phyloP scores from a whole-genome alignment of 2,329 filamentous ascomycete species.

The Alternaria triticimaculans region DNA sequence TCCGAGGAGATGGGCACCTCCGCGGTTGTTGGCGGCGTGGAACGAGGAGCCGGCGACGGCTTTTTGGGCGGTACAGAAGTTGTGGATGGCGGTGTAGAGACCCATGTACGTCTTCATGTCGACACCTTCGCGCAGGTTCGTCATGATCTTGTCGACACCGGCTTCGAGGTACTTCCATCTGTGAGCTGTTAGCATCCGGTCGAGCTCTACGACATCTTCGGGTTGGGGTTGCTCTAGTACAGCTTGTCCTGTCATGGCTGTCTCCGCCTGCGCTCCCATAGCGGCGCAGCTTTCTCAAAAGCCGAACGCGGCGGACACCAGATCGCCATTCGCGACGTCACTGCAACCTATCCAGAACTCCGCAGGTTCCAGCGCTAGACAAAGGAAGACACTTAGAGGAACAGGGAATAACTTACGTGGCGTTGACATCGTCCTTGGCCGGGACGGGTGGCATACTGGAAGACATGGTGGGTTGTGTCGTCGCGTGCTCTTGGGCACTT shows the following conservation, averaged over 20 bases:
- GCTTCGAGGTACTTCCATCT: conserved; percentile 91
- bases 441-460: conserved; percentile 53
- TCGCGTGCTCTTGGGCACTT: conserved; percentile 45
- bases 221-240: neutral
- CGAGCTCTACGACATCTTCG: neutral
- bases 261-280: neutral
- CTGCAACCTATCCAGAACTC: neutral
- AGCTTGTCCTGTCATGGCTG: neutral
- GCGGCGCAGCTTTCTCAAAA: neutral
- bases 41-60: conserved; percentile 68
- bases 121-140: conserved; percentile 86
- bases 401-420: conserved; percentile 60
- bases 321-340: neutral
- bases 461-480: conserved; percentile 37
- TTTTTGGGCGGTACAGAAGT: conserved; percentile 99
- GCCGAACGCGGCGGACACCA: neutral
- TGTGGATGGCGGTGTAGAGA: conserved; percentile 96
- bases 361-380: neutral
- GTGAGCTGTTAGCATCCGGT: conserved; percentile 23
- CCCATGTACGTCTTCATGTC: conserved; percentile 98
- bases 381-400: neutral
- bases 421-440: conserved; percentile 65
- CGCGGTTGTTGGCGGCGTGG: conserved; percentile 66
- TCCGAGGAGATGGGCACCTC: conserved; percentile 91
- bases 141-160: conserved; percentile 93